Evolutionary conservation across 768 basidiomycete species (phyloP).

Genomic region (Tremella yokohamensis): DNA sequence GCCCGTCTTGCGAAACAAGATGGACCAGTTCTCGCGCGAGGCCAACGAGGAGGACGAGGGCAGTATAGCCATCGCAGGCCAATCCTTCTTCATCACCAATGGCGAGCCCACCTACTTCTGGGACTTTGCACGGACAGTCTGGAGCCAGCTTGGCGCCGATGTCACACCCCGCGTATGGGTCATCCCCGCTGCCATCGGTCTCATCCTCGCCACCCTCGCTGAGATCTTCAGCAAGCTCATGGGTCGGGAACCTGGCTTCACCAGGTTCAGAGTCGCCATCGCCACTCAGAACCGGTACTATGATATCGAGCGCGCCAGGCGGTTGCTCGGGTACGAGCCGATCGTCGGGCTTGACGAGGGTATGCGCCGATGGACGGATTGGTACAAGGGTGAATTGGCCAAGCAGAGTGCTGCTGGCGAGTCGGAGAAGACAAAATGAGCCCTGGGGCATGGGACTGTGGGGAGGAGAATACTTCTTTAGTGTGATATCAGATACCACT

Average conservation of each 20-base stretch:
- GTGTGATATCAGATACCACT: too few relatives aligned
- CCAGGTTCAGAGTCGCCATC: constrained; percentile 75
- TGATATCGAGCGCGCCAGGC: constrained; percentile 77
- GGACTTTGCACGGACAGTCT: constrained; percentile 82
- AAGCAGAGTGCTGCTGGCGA: constrained; percentile 25
- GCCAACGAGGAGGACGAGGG: constrained; percentile 51
- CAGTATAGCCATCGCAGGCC: constrained; percentile 74
- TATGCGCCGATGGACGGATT: constrained; percentile 56
- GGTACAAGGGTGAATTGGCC: constrained; percentile 40
- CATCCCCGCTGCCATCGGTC: constrained; percentile 64
- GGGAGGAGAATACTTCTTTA: too few relatives aligned
- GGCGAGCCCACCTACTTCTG: constrained; percentile 95
- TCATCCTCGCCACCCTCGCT: constrained; percentile 65
- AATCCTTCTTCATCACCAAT: constrained; percentile 94
- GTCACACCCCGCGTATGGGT: constrained; percentile 57
- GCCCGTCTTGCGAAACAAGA: constrained; percentile 69
- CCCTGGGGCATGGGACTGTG: too few relatives aligned
- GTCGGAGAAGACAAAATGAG: constrained; percentile 38
- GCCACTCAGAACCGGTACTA: constrained; percentile 77
- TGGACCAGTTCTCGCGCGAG: constrained; percentile 66
- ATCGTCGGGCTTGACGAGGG: constrained; percentile 85
- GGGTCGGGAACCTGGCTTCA: constrained; percentile 80
- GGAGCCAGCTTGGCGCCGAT: constrained; percentile 58
- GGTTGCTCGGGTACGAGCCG: constrained; percentile 91
- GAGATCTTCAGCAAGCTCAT: constrained; percentile 71